Evolutionary conservation across 176 grass and related monocot species (phyloP).

Genomic region (maize (Zea mays)): DNA sequence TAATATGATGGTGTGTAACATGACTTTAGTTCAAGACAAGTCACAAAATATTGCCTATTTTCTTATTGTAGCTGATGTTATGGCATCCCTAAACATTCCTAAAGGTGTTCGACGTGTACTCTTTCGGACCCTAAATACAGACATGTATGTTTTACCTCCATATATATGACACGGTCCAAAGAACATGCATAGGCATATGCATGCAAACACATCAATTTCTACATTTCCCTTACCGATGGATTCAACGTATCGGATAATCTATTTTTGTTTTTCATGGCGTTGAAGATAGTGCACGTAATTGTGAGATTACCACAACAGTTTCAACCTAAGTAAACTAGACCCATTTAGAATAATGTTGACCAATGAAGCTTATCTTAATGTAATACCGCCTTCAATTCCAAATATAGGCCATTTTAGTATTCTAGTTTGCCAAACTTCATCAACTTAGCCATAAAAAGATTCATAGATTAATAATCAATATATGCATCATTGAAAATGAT

Average conservation of each 20-base stretch:
- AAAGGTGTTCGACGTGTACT: conserved; percentile 74
- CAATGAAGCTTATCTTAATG: neutral
- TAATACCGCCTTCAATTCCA: neutral
- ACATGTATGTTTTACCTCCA: conserved; percentile 45
- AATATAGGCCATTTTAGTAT: neutral
- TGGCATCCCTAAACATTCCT: conserved; percentile 65
- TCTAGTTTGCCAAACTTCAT: neutral
- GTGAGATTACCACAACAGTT: neutral
- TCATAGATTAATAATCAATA: neutral
- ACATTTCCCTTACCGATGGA: neutral
- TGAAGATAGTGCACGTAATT: neutral
- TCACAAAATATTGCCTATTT: neutral
- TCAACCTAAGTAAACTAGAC: neutral
- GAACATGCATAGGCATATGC: neutral
- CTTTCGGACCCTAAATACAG: conserved; percentile 76
- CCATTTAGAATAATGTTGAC: neutral
- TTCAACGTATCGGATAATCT: neutral
- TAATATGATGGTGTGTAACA: neutral
- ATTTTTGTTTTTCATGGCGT: neutral
- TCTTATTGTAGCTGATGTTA: conserved; percentile 51
- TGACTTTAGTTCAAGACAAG: neutral
- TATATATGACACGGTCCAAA: neutral
- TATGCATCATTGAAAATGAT: neutral
- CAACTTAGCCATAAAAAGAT: neutral
- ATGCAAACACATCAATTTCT: neutral